Base-by-base conservation (phyloP, 495 filamentous ascomycete species). In the Corynascus novoguineensis region DNA sequence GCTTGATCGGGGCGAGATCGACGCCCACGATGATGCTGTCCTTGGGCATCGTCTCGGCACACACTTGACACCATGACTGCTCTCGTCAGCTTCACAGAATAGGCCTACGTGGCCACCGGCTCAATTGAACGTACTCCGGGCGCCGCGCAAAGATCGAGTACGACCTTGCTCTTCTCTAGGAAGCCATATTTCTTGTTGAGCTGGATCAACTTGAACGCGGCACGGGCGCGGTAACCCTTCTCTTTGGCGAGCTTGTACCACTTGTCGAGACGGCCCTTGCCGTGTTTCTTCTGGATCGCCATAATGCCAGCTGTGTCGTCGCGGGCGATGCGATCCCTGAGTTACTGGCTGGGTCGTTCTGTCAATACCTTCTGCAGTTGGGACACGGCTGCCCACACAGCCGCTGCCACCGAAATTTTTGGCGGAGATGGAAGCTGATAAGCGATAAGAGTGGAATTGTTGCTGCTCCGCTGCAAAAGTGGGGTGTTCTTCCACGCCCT, bases 161-260 rank as follows among this genome's bases (percentile, higher is more conserved):
- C 77, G 53, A 97, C 95, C 73, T 88, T 96, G 73, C 89, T 91
- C 77, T 92, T 92, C 71, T 97, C 90, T 58, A 99, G 78, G 73
- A 99, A 97, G 58, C 89, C 86, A 85, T 95, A 97, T 67, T 96
- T 97, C 75, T 96, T 95, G 77, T 99, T 99, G 63, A 99, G 78
- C 70, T 99, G 93, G 54, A 99, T 91, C 61, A 99, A 72, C 77
- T 99, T 99, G 83, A 99, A 99, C 8, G 93, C 93, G 63, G 93
- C 91, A 75, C 93, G 81, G 38, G 93, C 95, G 63, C 93, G 78
- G 75, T 99, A 99, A 50, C 95, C 93, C 74, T 97, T 97, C 71
- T 99, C 93, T 71, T 97, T 97, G 57, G 93, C 95, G 60, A 99
- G 68, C 57, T 71, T 73, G 61, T 80, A 82, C 90, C 91, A 97